These are phyloP conservation scores for Pseudocercospora eumusae DNA, from an alignment of 2,329 filamentous ascomycete species.

Conservation along the genomic window DNA sequence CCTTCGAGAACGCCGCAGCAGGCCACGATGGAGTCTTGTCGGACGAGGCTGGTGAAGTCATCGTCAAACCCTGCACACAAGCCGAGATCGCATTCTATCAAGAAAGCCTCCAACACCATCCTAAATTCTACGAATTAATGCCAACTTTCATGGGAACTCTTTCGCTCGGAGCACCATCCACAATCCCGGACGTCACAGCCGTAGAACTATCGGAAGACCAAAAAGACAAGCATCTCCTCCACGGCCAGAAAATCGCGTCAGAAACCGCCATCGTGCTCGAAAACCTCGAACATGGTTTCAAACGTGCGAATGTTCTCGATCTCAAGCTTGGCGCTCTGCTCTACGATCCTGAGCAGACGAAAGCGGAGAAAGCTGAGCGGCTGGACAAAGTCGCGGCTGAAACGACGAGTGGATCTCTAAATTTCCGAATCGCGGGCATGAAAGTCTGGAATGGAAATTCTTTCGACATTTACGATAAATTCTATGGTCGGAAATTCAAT, in stretches of 20 bases:
- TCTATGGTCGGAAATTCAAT: constrained; percentile 63
- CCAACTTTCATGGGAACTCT: constrained; percentile 83
- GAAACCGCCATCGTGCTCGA: constrained; percentile 80
- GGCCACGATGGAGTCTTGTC: constrained; percentile 90
- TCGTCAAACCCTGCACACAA: constrained; percentile 90
- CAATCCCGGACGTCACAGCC: constrained; percentile 25
- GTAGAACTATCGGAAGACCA: constrained; percentile 33
- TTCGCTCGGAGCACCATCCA: constrained; percentile 58
- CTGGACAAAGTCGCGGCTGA: constrained; percentile 61
- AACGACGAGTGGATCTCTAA: constrained; percentile 61
- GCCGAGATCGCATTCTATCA: constrained; percentile 91
- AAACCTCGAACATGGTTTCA: constrained; percentile 79
- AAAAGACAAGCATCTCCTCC: constrained; percentile 47
- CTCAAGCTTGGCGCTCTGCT: constrained; percentile 84
- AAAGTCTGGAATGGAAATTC: constrained; percentile 55
- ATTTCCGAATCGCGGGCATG: constrained; percentile 68
- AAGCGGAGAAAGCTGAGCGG: constrained; percentile 58
- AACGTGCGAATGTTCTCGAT: constrained; percentile 84
- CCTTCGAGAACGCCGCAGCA: constrained; percentile 75
- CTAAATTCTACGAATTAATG: constrained; percentile 76
- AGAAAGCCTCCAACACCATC: constrained; percentile 64
- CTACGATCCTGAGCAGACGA: constrained; percentile 71
- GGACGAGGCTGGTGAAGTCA: constrained; percentile 76
- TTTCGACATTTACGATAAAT: constrained; percentile 65
- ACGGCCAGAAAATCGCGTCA: constrained; percentile 69